Evolutionary conservation across 495 filamentous ascomycete genomes (phyloP), one percentile per base, ranked within the genome.

Genomic region (Mycothermus thermophilus): DNA sequence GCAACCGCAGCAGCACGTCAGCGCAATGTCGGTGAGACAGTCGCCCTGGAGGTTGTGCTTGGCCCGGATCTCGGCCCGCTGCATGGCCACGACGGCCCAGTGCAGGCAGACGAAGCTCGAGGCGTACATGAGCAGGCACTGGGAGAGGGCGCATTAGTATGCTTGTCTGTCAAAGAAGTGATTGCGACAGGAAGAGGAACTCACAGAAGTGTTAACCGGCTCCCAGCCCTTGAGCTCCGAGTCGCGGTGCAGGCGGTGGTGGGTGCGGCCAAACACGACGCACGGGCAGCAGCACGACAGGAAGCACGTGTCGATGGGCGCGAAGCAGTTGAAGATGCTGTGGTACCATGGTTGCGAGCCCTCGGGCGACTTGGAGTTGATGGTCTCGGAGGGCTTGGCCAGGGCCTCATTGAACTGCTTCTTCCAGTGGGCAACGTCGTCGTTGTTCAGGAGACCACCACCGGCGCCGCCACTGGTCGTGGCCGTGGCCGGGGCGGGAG

Each of bases 241-340:
- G 32, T 59, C 36, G 42, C 59, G 59, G 25, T 50, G 47, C 17
- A 65, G 32, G 2, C 65, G 59, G 34, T 69, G 51, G 37, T 63
- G 55, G 15, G 60, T 65, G 46, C 52, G 62, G 31, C 65, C 63
- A 35, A 63, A 65, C 7, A 59, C 59, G 18, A 66, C 55, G 38
- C 65, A 69, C 16, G 65, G 65, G 16, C 53, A 34, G 45, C 55
- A 66, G 23, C 46, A 63, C 0, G 51, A 46, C 41, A 63, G 40
- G 25, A 54, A 33, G 48, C 58, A 59, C n/a, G 42, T 34, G 34
- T 57, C 56, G 45, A 57, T 50, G 16, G 52, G 59, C 32, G 24
- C 40, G 53, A 54, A 59, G 55, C 58, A 64, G 28, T 38, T 48
- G 32, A 56, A 62, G 32, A 63, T 49, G 12, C 24, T 14, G 17